phyloP scores from a whole-genome alignment of 2,329 filamentous ascomycete genomes.

The Apiospora pterosperma region DNA sequence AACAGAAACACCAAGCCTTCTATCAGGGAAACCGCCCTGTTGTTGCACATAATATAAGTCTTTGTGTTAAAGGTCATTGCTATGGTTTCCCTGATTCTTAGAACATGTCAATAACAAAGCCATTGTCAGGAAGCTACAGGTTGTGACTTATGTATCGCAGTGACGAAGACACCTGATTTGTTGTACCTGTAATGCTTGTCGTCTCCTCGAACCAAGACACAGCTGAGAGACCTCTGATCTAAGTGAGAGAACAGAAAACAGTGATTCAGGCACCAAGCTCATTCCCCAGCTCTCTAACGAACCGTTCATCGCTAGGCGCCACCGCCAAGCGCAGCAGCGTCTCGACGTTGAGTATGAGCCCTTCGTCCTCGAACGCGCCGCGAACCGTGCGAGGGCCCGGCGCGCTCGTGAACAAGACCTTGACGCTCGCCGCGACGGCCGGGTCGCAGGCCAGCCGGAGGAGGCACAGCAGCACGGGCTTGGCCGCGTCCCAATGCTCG shows the following conservation, averaged over 20 bases:
- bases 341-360: conserved; percentile 13
- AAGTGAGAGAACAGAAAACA: background rate
- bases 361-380: conserved; percentile 11
- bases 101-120: background rate
- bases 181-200: background rate
- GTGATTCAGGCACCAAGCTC: background rate
- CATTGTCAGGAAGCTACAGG: background rate
- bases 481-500: conserved; percentile 2
- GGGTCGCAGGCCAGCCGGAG: background rate
- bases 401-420: conserved; percentile 15
- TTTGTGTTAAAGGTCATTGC: too few species aligned
- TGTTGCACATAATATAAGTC: too few species aligned
- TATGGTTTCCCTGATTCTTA: too few species aligned
- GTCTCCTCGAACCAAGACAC: background rate
- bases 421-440: conserved; percentile 7
- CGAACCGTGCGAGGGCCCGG: conserved; percentile 7
- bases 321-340: conserved; percentile 7
- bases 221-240: too few species aligned
- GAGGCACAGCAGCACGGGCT: background rate
- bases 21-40: too few species aligned
- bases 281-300: background rate
- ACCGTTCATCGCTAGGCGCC: conserved; percentile 8
- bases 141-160: background rate
- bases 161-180: background rate
- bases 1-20: too few species aligned